Evolutionary conservation across 2,329 filamentous ascomycete genomes (phyloP).

Genomic region (Allantophomopsis cytisporea): DNA sequence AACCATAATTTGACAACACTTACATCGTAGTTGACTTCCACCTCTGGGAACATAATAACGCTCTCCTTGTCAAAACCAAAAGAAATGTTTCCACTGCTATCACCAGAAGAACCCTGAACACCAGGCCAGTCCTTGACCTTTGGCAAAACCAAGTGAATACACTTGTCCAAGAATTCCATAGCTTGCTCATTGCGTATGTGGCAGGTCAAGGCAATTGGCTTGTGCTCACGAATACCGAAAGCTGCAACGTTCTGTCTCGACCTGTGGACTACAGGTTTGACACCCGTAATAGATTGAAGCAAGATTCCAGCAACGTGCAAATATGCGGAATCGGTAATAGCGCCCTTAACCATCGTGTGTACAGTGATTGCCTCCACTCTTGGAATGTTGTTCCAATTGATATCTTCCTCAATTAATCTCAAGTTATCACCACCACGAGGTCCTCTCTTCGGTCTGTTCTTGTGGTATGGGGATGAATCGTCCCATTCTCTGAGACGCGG

Average conservation of each 20-base stretch:
- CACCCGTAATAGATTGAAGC: conserved; percentile 74
- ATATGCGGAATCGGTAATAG: conserved; percentile 56
- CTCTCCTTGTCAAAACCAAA: conserved; percentile 68
- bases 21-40: conserved; percentile 91
- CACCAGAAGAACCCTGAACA: conserved; percentile 61
- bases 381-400: conserved; percentile 77
- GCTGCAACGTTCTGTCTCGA: conserved; percentile 57
- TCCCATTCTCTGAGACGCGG: conserved; percentile 76
- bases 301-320: conserved; percentile 76
- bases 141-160: conserved; percentile 80
- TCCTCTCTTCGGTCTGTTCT: conserved; percentile 73
- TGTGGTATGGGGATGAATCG: conserved; percentile 84
- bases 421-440: conserved; percentile 69
- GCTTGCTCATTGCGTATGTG: conserved; percentile 69
- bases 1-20: conserved; percentile 23
- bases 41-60: conserved; percentile 79
- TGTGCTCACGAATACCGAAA: conserved; percentile 62
- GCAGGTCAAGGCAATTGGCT: conserved; percentile 62
- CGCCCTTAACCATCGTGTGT: conserved; percentile 57
- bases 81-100: conserved; percentile 74
- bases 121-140: conserved; percentile 95
- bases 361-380: conserved; percentile 70
- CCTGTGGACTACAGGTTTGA: conserved; percentile 55
- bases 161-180: conserved; percentile 81
- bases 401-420: conserved; percentile 55